Conservation (phyloP, 1,139 yeast genomes). For the Arxiozyma slooffiae region DNA sequence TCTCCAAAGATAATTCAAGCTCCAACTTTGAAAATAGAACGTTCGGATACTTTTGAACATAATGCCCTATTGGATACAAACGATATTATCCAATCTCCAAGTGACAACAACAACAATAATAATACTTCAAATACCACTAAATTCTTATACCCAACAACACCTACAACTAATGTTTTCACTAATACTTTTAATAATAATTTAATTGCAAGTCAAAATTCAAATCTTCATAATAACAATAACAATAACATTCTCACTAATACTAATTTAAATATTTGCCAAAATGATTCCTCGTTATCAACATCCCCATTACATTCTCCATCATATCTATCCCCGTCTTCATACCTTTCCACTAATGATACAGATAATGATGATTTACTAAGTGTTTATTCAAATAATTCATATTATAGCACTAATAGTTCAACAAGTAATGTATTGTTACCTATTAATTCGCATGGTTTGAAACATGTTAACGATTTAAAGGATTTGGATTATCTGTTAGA, state of each 20-base stretch:
- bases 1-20: conserved; percentile 5
- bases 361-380: conserved; percentile 26
- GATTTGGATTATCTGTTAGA: conserved; percentile 16
- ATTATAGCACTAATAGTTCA: conserved; percentile 2
- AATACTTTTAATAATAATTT: conserved; percentile 2
- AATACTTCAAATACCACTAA: background rate
- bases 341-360: conserved; percentile 1
- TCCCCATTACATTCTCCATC: conserved; percentile 2
- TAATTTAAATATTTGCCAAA: background rate
- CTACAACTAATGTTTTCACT: background rate
- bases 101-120: background rate
- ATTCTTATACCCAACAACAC: background rate
- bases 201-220: conserved; percentile 5
- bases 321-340: conserved; percentile 1
- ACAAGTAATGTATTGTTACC: conserved; percentile 16
- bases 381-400: conserved; percentile 21
- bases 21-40: conserved; percentile 10
- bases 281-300: background rate
- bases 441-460: conserved; percentile 19
- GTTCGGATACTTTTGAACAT: conserved; percentile 4
- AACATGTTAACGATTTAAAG: conserved; percentile 16
- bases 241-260: background rate
- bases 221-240: background rate
- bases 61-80: background rate
- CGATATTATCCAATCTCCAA: conserved; percentile 1